phyloP scores from a whole-genome alignment of 805 yeast genomes.

The Wickerhamiella occidentalis region DNA sequence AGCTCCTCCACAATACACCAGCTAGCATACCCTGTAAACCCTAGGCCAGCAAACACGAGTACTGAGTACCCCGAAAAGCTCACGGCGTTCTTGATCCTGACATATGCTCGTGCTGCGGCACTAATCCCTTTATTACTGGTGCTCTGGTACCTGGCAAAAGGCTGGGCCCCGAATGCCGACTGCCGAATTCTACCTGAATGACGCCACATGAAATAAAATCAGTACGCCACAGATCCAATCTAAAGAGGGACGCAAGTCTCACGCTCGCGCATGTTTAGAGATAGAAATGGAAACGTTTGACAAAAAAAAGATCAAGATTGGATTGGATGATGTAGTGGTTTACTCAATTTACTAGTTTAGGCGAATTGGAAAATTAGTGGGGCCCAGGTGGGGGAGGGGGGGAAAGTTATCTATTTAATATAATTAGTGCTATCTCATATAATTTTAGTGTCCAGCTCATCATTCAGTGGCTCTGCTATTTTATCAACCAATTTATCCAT shows the following conservation, averaged over 20 bases:
- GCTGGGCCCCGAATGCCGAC: background rate
- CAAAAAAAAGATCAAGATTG: background rate
- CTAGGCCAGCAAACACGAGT: conserved; percentile 28
- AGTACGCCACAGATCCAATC: conserved; percentile 1
- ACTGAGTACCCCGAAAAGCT: conserved; percentile 26
- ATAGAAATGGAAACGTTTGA: no score
- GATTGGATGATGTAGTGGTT: no score
- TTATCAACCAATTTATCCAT: no score
- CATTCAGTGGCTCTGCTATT: no score
- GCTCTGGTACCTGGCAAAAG: background rate
- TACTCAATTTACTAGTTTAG: no score
- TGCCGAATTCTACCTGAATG: conserved; percentile 2
- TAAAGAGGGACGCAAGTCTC: background rate
- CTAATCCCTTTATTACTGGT: conserved; percentile 2
- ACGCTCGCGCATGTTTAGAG: background rate
- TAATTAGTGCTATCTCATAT: no score
- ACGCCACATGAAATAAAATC: conserved; percentile 5
- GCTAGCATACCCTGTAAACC: conserved; percentile 40
- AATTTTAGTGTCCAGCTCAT: no score
- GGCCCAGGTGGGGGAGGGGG: no score
- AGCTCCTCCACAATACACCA: conserved; percentile 70
- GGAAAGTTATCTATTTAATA: no score
- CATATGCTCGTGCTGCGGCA: conserved; percentile 7
- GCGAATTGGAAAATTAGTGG: no score
- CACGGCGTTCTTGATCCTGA: conserved; percentile 19